phyloP scores from a whole-genome alignment of 441 rosid species.

The Populus tomentosa region DNA sequence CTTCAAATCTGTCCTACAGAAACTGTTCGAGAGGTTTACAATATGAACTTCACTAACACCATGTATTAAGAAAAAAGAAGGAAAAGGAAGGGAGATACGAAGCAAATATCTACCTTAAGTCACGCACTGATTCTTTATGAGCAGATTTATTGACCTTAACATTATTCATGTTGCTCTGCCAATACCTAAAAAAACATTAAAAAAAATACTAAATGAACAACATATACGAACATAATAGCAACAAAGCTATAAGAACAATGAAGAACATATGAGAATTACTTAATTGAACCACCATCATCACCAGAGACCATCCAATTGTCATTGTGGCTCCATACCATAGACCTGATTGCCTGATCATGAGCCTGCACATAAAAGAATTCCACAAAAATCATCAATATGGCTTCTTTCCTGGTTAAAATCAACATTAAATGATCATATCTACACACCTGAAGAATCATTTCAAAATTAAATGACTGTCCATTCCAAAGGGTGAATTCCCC shows the following conservation, averaged over 20 bases:
- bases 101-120: conserved; percentile 49
- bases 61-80: neutral
- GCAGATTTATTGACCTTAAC: conserved; percentile 95
- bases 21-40: conserved; percentile 48
- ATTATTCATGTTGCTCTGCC: conserved; percentile 98
- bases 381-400: conserved; percentile 10
- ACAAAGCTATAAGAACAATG: neutral
- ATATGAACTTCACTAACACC: neutral
- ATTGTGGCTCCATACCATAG: conserved; percentile 98
- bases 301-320: conserved; percentile 99
- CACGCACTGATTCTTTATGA: conserved; percentile 95
- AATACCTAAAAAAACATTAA: conserved; percentile 48
- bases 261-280: conserved; percentile 37
- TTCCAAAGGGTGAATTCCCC: conserved; percentile 99
- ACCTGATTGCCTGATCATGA: conserved; percentile 97
- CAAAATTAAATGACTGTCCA: conserved; percentile 96
- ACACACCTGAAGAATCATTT: conserved; percentile 92
- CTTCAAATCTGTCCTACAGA: conserved; percentile 94
- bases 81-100: neutral
- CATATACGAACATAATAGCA: neutral
- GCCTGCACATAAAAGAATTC: conserved; percentile 46
- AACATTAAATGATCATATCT: conserved; percentile 3
- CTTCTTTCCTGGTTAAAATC: neutral
- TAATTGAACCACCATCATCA: conserved; percentile 93
- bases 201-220: neutral